phyloP scores from a whole-genome alignment of 495 filamentous ascomycete species.

The Massariosphaeria phaeospora region DNA sequence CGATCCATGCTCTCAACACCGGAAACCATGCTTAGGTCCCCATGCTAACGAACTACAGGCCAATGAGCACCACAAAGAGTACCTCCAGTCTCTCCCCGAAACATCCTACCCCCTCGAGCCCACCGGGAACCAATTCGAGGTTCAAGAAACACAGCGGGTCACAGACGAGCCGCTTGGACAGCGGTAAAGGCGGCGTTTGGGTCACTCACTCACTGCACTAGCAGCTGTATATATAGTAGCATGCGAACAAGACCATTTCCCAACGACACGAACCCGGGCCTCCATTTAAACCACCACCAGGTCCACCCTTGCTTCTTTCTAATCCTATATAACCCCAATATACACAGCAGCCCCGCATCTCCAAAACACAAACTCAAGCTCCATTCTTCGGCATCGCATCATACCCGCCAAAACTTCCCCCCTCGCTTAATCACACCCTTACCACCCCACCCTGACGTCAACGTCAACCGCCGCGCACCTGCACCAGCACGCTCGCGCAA shows the following conservation, averaged over 20 bases:
- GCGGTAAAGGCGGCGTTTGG: constrained; percentile 35
- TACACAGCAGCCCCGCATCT: background rate
- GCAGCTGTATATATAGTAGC: background rate
- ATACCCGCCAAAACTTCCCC: constrained; percentile 8
- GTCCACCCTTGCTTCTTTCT: background rate
- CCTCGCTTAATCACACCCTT: constrained; percentile 27
- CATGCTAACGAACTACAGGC: constrained; percentile 52
- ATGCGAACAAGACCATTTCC: background rate
- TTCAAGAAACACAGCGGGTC: constrained; percentile 37
- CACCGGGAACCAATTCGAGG: constrained; percentile 36
- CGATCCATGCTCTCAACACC: background rate
- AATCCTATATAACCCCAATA: background rate
- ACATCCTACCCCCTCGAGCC: constrained; percentile 69
- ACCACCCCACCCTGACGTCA: constrained; percentile 20
- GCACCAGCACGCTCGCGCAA: background rate
- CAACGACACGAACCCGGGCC: too few relatives aligned
- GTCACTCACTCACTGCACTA: too few relatives aligned
- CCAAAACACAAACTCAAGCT: background rate
- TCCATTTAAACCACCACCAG: too few relatives aligned
- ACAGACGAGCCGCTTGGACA: constrained; percentile 44
- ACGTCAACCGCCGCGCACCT: constrained; percentile 23
- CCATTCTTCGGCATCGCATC: background rate
- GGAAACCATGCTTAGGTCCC: background rate
- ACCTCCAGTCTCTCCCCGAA: constrained; percentile 71
- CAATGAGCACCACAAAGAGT: constrained; percentile 75